A percentile compares a stretch with the other conserved stretches of the same genome.
Conservation (phyloP, 768 basidiomycete species). For the Suillus weaverae region DNA sequence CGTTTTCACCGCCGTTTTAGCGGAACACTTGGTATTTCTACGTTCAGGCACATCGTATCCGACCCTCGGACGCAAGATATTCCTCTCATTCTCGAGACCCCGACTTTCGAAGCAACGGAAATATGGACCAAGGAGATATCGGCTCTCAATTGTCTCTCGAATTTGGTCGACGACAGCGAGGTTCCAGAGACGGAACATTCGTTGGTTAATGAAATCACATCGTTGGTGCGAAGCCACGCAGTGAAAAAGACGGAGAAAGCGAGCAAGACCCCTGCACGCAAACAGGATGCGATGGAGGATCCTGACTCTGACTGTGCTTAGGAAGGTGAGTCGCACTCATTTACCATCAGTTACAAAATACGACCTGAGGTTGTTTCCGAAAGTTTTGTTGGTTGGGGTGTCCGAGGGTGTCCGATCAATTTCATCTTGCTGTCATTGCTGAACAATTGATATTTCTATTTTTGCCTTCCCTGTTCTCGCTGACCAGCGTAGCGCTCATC, state of each 20-base stretch:
- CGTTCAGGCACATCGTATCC: constrained; percentile 66
- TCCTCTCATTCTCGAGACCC: constrained; percentile 83
- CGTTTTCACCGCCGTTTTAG: constrained; percentile 33
- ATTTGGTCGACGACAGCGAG: neutral
- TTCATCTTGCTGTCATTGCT: neutral
- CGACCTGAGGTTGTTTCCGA: neutral
- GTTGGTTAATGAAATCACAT: neutral
- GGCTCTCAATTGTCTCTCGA: neutral
- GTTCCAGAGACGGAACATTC: neutral
- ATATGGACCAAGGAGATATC: constrained; percentile 75
- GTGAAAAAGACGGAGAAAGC: neutral
- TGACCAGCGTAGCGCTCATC: neutral
- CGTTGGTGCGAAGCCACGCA: neutral
- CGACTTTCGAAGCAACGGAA: constrained; percentile 61
- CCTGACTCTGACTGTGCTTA: neutral
- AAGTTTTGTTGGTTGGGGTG: neutral
- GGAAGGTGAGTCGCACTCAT: neutral
- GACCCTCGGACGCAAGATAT: constrained; percentile 69
- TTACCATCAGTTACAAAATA: too few species aligned
- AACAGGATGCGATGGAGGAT: neutral
- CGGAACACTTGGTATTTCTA: constrained; percentile 62
- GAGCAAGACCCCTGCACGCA: neutral
- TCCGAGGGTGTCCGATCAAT: neutral
- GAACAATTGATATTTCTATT: neutral
- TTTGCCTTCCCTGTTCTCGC: neutral